Conservation (phyloP, 1,284 basidiomycete species). For the Bondarzewia mesenterica region DNA sequence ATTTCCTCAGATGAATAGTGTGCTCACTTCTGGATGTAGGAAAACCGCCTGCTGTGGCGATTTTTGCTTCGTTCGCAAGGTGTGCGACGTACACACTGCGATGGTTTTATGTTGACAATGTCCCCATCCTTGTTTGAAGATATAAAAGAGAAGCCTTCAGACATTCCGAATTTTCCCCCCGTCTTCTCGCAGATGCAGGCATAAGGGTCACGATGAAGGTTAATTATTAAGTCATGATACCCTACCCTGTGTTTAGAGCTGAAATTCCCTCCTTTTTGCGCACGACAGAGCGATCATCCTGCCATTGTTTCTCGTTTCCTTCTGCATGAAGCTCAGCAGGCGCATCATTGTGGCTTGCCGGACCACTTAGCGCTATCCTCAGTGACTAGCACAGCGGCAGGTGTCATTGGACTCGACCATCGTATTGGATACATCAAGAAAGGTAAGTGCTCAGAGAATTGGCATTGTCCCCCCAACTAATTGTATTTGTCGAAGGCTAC, state of each 20-base stretch:
- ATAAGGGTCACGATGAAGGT: constrained; percentile 78
- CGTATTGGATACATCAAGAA: constrained; percentile 67
- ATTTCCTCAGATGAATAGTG: constrained; percentile 4
- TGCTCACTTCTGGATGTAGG: constrained; percentile 20
- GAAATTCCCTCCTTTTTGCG: not conserved
- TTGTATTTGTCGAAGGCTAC: constrained; percentile 24
- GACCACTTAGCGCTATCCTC: constrained; percentile 57
- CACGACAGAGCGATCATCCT: constrained; percentile 65
- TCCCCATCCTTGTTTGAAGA: constrained; percentile 25
- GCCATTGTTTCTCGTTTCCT: constrained; percentile 75
- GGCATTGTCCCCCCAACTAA: not conserved
- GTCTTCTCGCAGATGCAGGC: constrained; percentile 69
- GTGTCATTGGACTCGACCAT: constrained; percentile 72
- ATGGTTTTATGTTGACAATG: not conserved
- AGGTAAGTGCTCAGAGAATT: constrained; percentile 5
- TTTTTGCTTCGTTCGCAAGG: constrained; percentile 62
- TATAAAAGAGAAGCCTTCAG: constrained; percentile 86
- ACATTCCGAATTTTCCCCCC: constrained; percentile 79
- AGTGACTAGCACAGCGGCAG: constrained; percentile 76
- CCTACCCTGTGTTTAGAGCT: not conserved
- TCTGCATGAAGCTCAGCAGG: constrained; percentile 82
- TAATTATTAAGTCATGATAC: constrained; percentile 2
- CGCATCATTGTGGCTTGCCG: constrained; percentile 68
- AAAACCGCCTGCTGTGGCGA: constrained; percentile 58
- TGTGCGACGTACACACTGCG: constrained; percentile 12